Conservation (phyloP, 768 basidiomycete species). For the Tricholoma furcatifolium region DNA sequence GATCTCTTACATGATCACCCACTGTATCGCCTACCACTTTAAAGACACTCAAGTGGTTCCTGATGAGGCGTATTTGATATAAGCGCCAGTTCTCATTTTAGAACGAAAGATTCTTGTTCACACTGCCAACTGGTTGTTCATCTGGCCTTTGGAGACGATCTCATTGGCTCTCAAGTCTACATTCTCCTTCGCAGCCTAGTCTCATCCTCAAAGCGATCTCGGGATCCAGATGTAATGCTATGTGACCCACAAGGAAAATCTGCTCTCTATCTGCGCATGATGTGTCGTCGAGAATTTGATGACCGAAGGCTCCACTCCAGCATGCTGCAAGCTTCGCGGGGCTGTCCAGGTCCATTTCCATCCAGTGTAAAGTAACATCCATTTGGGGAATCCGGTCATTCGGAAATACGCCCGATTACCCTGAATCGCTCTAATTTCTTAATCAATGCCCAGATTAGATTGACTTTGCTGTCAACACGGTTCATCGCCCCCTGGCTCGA, state of each 20-base stretch:
- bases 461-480: slow-evolving; percentile 6
- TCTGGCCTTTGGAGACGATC: no score
- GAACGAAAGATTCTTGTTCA: no score
- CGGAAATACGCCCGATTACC: slow-evolving; percentile 9
- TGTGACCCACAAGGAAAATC: background rate
- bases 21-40: background rate
- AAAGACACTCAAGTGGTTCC: background rate
- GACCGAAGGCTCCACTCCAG: background rate
- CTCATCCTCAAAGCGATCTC: slow-evolving; percentile 3
- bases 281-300: slow-evolving; percentile 7
- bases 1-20: background rate
- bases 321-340: background rate
- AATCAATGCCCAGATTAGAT: slow-evolving; percentile 13
- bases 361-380: background rate
- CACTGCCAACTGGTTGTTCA: no score
- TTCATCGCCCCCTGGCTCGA: slow-evolving; percentile 9
- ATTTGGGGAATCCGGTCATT: background rate
- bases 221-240: background rate
- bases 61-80: background rate
- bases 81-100: background rate
- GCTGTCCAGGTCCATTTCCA: background rate
- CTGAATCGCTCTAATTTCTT: background rate
- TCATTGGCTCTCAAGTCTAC: background rate
- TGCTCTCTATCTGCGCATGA: slow-evolving; percentile 1
- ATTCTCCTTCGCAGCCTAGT: no score